These are phyloP conservation scores for Talaromyces nanjingensis DNA, from an alignment of 495 filamentous ascomycete species.

Conservation along the genomic window DNA sequence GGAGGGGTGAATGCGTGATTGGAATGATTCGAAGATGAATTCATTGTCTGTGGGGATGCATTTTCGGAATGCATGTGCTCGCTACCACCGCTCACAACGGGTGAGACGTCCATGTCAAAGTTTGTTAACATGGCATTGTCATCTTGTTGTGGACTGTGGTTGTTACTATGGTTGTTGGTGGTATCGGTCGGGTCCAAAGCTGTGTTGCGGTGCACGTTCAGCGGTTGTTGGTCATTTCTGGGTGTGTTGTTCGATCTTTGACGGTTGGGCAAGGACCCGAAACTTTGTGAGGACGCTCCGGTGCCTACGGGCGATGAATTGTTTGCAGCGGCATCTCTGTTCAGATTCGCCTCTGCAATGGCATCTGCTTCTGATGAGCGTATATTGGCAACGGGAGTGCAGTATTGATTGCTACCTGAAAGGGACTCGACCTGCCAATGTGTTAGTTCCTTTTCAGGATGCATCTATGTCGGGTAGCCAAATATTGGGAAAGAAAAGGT, in stretches of 20 bases:
- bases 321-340: neutral
- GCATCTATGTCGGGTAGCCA: neutral
- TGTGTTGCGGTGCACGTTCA: neutral
- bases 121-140: conserved; percentile 10
- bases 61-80: conserved; percentile 26
- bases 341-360: conserved; percentile 2
- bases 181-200: neutral
- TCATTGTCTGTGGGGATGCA: conserved; percentile 28
- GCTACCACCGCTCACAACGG: conserved; percentile 19
- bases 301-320: neutral
- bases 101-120: conserved; percentile 23
- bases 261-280: conserved; percentile 23
- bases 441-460: conserved; percentile 6
- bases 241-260: conserved; percentile 10
- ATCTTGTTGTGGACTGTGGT: conserved; percentile 9
- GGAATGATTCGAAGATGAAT: conserved; percentile 29
- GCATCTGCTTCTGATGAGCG: neutral
- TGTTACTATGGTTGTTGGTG: neutral
- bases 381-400: neutral
- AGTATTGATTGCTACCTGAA: neutral
- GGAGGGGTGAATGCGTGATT: conserved; percentile 24
- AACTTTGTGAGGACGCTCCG: neutral
- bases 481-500: conserved; percentile 17
- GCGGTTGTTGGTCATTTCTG: neutral
- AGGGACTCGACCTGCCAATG: neutral